Conservation (phyloP, 768 basidiomycete genomes). For the Mycena amicta region DNA sequence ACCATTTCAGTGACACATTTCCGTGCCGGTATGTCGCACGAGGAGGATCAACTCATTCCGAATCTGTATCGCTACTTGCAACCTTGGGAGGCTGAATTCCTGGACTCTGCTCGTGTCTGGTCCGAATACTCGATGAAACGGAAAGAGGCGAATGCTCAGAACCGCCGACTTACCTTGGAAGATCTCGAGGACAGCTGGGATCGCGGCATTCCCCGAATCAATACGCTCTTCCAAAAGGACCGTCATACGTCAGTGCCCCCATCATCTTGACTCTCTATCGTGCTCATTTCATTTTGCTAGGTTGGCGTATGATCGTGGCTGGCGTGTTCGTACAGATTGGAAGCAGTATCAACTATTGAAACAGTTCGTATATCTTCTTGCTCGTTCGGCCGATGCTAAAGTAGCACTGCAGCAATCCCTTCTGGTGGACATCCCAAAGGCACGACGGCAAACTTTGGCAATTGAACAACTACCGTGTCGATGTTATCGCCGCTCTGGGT, state of each 20-base stretch:
- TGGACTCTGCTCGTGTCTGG: conserved; percentile 99
- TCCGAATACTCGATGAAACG: conserved; percentile 99
- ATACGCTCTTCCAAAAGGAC: conserved; percentile 98
- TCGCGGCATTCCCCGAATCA: conserved; percentile 97
- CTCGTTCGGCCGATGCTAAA: not conserved
- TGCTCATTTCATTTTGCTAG: conserved; percentile 36
- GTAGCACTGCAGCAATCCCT: conserved; percentile 71
- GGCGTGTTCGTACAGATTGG: conserved; percentile 98
- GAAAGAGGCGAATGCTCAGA: conserved; percentile 99
- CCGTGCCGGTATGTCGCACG: conserved; percentile 98
- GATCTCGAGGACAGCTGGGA: conserved; percentile 99
- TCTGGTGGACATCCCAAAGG: conserved; percentile 99
- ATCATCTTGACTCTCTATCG: not conserved
- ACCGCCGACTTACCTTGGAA: conserved; percentile 93
- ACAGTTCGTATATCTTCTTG: conserved; percentile 59
- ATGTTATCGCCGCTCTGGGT: conserved; percentile 96
- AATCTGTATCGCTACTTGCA: conserved; percentile 97
- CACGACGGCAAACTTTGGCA: conserved; percentile 98
- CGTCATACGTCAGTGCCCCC: conserved; percentile 76
- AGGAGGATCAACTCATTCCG: conserved; percentile 93
- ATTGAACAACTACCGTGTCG: conserved; percentile 96
- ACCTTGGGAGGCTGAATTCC: conserved; percentile 97
- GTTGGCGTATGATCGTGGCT: conserved; percentile 97
- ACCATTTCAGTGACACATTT: conserved; percentile 82
- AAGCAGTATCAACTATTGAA: conserved; percentile 95